phyloP scores from a whole-genome alignment of 2,329 filamentous ascomycete genomes.

The Tympanopsis confertula region DNA sequence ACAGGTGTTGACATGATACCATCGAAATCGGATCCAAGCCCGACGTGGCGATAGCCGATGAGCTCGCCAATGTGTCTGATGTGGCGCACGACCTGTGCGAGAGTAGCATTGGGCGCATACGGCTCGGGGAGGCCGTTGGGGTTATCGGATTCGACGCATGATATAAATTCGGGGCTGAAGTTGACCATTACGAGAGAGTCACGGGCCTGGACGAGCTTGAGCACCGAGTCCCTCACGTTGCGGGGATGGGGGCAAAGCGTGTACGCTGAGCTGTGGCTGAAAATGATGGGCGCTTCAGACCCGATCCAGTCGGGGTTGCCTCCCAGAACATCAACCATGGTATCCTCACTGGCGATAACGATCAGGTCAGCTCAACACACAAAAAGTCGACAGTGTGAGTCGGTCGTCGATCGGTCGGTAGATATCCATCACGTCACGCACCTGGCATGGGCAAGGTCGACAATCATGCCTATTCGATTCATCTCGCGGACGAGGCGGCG shows the following conservation, averaged over 20 bases:
- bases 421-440: slow-evolving; percentile 2
- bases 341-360: slow-evolving; percentile 47
- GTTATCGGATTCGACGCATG: slow-evolving; percentile 6
- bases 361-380: too few relatives aligned
- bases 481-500: slow-evolving; percentile 47
- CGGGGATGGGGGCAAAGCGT: slow-evolving; percentile 48
- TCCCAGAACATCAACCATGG: slow-evolving; percentile 48
- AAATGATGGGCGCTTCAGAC: slow-evolving; percentile 46
- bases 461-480: slow-evolving; percentile 58
- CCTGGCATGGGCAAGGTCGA: slow-evolving; percentile 51
- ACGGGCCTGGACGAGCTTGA: slow-evolving; percentile 8
- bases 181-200: slow-evolving; percentile 12
- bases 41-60: slow-evolving; percentile 19
- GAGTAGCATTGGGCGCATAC: not conserved
- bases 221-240: slow-evolving; percentile 37
- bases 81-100: slow-evolving; percentile 14
- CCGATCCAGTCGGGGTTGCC: slow-evolving; percentile 6
- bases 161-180: slow-evolving; percentile 9
- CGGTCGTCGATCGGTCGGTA: too few relatives aligned
- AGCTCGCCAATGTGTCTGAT: slow-evolving; percentile 16
- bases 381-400: too few relatives aligned
- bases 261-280: slow-evolving; percentile 51
- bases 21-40: slow-evolving; percentile 19
- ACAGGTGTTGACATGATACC: slow-evolving; percentile 11
- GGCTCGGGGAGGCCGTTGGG: slow-evolving; percentile 1